These are phyloP conservation scores for Colletotrichum cuscutae DNA, from an alignment of 2,329 filamentous ascomycete species.

Conservation along the genomic window DNA sequence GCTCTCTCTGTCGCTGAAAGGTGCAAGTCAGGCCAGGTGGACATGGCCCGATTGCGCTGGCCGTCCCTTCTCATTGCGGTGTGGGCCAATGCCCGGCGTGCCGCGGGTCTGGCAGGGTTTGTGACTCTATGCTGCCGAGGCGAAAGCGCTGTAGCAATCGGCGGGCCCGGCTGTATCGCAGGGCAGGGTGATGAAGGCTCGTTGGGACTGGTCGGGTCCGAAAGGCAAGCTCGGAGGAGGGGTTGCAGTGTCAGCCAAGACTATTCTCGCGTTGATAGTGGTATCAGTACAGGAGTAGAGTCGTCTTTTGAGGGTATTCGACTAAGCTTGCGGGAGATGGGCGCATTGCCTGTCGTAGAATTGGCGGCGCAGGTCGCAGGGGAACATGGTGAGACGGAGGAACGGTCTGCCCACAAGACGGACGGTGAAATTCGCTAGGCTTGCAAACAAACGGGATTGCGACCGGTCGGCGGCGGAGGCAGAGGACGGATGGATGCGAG, in stretches of 20 bases:
- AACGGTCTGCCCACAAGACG: neutral
- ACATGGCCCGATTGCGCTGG: constrained; percentile 18
- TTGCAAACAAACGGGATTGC: constrained; percentile 20
- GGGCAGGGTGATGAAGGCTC: constrained; percentile 2
- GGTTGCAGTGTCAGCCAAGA: neutral
- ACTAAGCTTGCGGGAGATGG: neutral
- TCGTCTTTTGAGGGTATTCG: neutral
- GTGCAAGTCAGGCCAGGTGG: constrained; percentile 15
- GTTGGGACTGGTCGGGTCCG: constrained; percentile 23
- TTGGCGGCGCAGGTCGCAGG: neutral
- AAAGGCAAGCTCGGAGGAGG: constrained; percentile 1
- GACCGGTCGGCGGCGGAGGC: constrained; percentile 22
- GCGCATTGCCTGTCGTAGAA: neutral
- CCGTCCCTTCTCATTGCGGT: constrained; percentile 11
- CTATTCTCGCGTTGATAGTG: neutral
- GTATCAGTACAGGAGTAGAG: neutral
- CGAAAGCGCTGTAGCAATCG: constrained; percentile 27
- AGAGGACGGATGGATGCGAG: constrained; percentile 33
- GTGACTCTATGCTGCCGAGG: constrained; percentile 32
- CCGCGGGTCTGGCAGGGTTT: constrained; percentile 25
- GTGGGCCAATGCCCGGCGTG: constrained; percentile 29
- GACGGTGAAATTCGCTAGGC: neutral
- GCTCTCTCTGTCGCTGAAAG: neutral
- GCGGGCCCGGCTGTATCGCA: constrained; percentile 27
- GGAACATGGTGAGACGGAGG: neutral